Evolutionary conservation across 176 grass and related monocot genomes (phyloP).

Genomic region (Musa schizocarpa): DNA sequence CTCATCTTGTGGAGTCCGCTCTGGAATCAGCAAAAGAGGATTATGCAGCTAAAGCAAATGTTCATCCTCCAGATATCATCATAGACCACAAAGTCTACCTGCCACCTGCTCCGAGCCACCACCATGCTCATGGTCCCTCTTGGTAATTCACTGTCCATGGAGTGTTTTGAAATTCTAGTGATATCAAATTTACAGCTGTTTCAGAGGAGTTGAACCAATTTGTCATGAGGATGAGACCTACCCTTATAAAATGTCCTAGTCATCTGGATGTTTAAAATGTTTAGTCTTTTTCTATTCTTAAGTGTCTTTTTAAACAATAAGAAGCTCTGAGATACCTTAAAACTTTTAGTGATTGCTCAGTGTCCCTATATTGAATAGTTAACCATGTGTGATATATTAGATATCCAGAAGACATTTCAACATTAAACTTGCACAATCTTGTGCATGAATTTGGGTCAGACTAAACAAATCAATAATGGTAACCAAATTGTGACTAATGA

Average conservation of each 20-base stretch:
- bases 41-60: conserved; percentile 73
- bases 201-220: not conserved
- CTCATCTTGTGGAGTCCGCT: conserved; percentile 48
- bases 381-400: not conserved
- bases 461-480: too few species aligned
- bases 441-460: too few species aligned
- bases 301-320: not conserved
- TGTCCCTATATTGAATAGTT: not conserved
- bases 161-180: not conserved
- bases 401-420: too few species aligned
- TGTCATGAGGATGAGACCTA: not conserved
- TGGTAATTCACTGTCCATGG: conserved; percentile 38
- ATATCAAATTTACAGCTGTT: not conserved
- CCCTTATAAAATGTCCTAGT: not conserved
- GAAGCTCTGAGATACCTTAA: not conserved
- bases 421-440: too few species aligned
- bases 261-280: not conserved
- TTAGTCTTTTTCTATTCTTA: not conserved
- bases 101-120: conserved; percentile 51
- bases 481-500: too few species aligned
- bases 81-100: conserved; percentile 63
- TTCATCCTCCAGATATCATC: conserved; percentile 56
- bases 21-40: conserved; percentile 73
- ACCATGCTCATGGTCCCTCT: conserved; percentile 48
- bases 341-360: not conserved